A percentile compares a stretch with the other conserved stretches of the same genome.
Evolutionary conservation across 75 land plant species (phyloP).

Genomic region (Cryptomeria japonica): DNA sequence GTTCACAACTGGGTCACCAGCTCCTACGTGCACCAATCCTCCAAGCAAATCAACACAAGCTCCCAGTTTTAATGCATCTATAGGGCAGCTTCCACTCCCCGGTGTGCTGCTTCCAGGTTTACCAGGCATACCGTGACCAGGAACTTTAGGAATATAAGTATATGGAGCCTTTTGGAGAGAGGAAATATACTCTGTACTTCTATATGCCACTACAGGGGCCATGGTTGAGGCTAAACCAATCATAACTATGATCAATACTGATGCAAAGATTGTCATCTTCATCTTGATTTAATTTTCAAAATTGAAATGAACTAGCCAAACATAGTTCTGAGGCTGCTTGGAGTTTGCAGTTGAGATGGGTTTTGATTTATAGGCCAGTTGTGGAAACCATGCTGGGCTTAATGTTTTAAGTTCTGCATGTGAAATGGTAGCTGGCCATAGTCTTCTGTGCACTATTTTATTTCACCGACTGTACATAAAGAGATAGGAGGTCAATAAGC

Average conservation of each 20-base stretch:
- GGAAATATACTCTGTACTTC: not conserved
- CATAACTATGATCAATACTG: not conserved
- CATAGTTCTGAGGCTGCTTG: not conserved
- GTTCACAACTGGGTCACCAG: constrained; percentile 36
- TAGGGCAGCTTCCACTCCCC: constrained; percentile 32
- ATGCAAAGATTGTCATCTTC: not conserved
- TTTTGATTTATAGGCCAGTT: not conserved
- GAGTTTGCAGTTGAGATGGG: not conserved
- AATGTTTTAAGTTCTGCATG: too few relatives aligned
- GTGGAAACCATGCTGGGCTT: too few relatives aligned
- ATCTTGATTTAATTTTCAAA: not conserved
- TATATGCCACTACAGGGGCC: not conserved
- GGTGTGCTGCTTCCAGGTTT: not conserved
- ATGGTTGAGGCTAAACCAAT: not conserved
- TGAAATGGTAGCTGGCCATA: too few relatives aligned
- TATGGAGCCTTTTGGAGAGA: too few relatives aligned
- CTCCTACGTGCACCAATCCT: constrained; percentile 43
- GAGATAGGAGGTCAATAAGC: too few relatives aligned
- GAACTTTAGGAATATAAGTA: not conserved
- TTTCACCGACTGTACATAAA: too few relatives aligned
- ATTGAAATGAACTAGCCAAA: too few relatives aligned
- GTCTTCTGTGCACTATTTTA: too few relatives aligned
- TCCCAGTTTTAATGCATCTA: constrained; percentile 49
- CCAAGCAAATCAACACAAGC: constrained; percentile 58
- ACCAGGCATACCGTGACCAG: not conserved